Evolutionary conservation across 169 alveolate species (phyloP).

Genomic region (Plasmodium chabaudi): DNA sequence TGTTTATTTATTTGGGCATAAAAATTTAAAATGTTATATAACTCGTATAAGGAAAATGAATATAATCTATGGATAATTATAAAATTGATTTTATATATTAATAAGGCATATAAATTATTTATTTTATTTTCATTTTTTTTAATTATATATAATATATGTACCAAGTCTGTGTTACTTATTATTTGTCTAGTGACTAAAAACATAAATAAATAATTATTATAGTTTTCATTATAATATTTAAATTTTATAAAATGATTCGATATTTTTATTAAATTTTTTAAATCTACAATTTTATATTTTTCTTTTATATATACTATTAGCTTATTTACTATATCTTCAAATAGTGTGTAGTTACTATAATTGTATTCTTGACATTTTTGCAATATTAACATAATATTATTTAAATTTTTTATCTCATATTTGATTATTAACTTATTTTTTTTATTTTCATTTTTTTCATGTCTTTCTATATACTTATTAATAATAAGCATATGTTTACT

Average conservation of each 20-base stretch:
- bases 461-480: constrained; percentile 7
- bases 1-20: constrained; percentile 18
- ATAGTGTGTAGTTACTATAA: constrained; percentile 9
- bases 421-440: constrained; percentile 17
- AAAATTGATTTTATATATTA: constrained; percentile 38
- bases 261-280: constrained; percentile 17
- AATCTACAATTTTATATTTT: background rate
- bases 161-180: constrained; percentile 8
- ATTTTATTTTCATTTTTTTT: constrained; percentile 9
- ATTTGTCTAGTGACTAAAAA: background rate
- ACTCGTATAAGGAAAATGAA: constrained; percentile 30
- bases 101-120: background rate
- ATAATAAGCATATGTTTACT: constrained; percentile 2
- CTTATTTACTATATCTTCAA: constrained; percentile 8
- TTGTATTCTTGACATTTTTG: constrained; percentile 39
- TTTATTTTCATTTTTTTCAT: constrained; percentile 27
- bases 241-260: constrained; percentile 18
- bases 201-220: constrained; percentile 14
- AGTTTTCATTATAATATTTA: constrained; percentile 22
- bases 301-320: background rate
- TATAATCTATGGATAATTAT: constrained; percentile 31
- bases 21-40: constrained; percentile 29
- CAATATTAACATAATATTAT: constrained; percentile 9
- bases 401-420: constrained; percentile 15
- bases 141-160: constrained; percentile 6